Evolutionary conservation across 495 filamentous ascomycete species (phyloP).

Genomic region (Hypoxylon fuscum): DNA sequence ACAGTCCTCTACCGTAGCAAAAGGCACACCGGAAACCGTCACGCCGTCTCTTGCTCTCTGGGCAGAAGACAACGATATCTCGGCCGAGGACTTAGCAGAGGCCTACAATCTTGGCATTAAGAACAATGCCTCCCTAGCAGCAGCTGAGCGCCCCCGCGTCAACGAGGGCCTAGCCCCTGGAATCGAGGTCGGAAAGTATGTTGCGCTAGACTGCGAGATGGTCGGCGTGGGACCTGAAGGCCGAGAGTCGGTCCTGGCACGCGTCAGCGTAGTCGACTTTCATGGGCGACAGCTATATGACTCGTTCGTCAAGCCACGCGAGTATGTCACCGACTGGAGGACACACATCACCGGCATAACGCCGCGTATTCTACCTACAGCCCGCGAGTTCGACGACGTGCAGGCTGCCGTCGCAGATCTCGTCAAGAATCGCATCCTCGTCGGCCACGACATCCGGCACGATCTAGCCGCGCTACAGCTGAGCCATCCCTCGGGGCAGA

Average conservation of each 20-base stretch:
- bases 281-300: conserved; percentile 91
- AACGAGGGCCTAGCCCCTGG: conserved; percentile 62
- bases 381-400: conserved; percentile 75
- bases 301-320: conserved; percentile 81
- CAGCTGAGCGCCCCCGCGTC: conserved; percentile 37
- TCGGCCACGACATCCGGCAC: conserved; percentile 91
- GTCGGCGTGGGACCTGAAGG: conserved; percentile 83
- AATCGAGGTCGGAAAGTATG: conserved; percentile 78
- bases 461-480: conserved; percentile 82
- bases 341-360: conserved; percentile 84
- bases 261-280: conserved; percentile 90
- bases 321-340: conserved; percentile 85
- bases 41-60: conserved; percentile 54
- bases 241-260: conserved; percentile 75
- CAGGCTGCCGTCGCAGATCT: conserved; percentile 77
- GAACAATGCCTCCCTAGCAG: conserved; percentile 34
- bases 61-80: conserved; percentile 68
- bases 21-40: conserved; percentile 38
- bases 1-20: conserved; percentile 46
- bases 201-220: conserved; percentile 98
- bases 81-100: conserved; percentile 65
- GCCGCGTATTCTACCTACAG: conserved; percentile 71
- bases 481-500: conserved; percentile 75
- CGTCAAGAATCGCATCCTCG: conserved; percentile 74
- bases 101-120: conserved; percentile 63